Conservation (phyloP, 768 basidiomycete genomes). For the Leccinum ochraceum region DNA sequence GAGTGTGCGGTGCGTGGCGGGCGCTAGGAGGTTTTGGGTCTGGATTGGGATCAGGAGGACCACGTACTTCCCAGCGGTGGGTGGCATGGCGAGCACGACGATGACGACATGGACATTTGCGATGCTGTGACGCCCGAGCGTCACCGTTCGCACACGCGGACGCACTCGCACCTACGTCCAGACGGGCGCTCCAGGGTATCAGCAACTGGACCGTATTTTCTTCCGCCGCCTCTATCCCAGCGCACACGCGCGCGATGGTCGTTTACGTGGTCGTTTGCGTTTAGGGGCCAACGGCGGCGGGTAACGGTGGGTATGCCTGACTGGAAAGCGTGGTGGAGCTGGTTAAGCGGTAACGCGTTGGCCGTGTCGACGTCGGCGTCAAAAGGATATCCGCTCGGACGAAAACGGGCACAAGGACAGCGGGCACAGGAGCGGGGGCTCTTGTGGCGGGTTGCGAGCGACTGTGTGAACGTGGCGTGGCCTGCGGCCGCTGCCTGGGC, state of each 20-base stretch:
- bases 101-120: constrained; percentile 2
- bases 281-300: constrained; percentile 56
- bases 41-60: constrained; percentile 57
- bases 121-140: neutral
- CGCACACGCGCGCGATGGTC: constrained; percentile 26
- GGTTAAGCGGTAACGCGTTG: constrained; percentile 3
- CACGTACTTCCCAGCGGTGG: constrained; percentile 30
- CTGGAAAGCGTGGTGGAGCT: constrained; percentile 24
- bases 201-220: constrained; percentile 33
- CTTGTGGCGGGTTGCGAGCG: constrained; percentile 38
- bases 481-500: constrained; percentile 29
- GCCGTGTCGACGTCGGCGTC: constrained; percentile 5
- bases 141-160: neutral
- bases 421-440: constrained; percentile 32
- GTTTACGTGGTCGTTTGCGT: constrained; percentile 54
- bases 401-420: constrained; percentile 16
- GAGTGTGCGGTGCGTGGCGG: constrained; percentile 66
- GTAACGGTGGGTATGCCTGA: constrained; percentile 47
- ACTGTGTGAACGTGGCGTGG: constrained; percentile 36
- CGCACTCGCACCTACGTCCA: neutral
- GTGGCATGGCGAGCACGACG: constrained; percentile 34
- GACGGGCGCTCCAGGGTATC: neutral
- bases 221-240: constrained; percentile 38
- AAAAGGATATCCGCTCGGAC: constrained; percentile 4
- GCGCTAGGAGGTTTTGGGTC: constrained; percentile 48